These are phyloP conservation scores for Phytophthora pistaciae DNA, from an alignment of 352 stramenopile species.

Conservation along the genomic window DNA sequence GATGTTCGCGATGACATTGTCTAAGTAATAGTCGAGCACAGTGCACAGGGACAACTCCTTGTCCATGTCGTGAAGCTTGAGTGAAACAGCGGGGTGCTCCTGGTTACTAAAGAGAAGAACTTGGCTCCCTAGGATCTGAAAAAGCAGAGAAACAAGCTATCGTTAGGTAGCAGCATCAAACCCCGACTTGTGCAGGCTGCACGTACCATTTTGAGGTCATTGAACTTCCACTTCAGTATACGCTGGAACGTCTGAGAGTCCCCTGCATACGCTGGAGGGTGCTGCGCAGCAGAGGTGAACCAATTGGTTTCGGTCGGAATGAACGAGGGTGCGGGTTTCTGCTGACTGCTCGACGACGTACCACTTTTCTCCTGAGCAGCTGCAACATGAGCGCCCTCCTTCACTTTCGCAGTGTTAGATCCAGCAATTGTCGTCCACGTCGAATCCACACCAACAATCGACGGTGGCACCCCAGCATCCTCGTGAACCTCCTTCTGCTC, in stretches of 20 bases:
- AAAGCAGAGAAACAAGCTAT: background rate
- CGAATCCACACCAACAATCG: background rate
- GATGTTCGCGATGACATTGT: conserved; percentile 91
- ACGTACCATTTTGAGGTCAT: conserved; percentile 87
- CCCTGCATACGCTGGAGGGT: conserved; percentile 35
- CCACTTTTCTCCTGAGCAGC: background rate
- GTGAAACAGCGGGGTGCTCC: conserved; percentile 83
- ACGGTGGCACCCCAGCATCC: conserved; percentile 2
- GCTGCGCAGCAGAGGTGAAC: conserved; percentile 36
- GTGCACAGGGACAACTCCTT: conserved; percentile 85
- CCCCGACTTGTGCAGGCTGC: background rate
- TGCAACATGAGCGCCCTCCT: background rate
- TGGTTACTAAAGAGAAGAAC: conserved; percentile 87
- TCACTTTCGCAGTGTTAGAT: background rate
- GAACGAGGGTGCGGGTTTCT: conserved; percentile 16
- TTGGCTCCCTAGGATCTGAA: conserved; percentile 81
- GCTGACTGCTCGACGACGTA: background rate
- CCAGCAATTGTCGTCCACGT: conserved; percentile 3
- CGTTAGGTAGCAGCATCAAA: background rate
- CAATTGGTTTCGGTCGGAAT: conserved; percentile 28
- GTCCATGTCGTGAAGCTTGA: conserved; percentile 89
- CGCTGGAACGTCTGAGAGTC: conserved; percentile 72
- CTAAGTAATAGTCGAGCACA: conserved; percentile 88
- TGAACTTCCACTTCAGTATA: conserved; percentile 89
- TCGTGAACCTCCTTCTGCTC: background rate